A percentile compares a stretch with the other conserved stretches of the same genome.
These are phyloP conservation scores for Leptodermis oblonga DNA, from an alignment of 257 asterid species.

Conservation along the genomic window DNA sequence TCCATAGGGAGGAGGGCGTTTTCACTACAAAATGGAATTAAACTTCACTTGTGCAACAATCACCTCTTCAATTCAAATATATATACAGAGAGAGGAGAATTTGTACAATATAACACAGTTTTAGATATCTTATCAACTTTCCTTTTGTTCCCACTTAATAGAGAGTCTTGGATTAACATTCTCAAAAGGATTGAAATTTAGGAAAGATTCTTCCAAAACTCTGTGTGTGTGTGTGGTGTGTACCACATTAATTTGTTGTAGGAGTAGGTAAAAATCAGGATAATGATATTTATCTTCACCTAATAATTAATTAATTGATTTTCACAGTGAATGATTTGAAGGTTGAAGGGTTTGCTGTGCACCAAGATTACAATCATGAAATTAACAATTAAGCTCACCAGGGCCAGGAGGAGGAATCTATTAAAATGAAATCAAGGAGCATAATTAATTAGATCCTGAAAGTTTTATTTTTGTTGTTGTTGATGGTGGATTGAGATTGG, in stretches of 20 bases:
- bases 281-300: slow-evolving; percentile 1
- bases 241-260: slow-evolving; percentile 16
- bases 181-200: slow-evolving; percentile 12
- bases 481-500: slow-evolving; percentile 2
- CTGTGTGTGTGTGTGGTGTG: too few species aligned
- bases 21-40: neutral
- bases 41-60: slow-evolving; percentile 18
- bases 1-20: neutral
- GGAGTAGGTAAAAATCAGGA: slow-evolving; percentile 20
- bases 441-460: neutral
- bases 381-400: neutral
- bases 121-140: slow-evolving; percentile 21
- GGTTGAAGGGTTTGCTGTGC: neutral
- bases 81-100: slow-evolving; percentile 11
- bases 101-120: neutral
- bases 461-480: neutral
- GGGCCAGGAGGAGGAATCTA: neutral
- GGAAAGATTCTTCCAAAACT: slow-evolving; percentile 5
- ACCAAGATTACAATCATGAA: neutral
- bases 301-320: too few species aligned
- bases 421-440: neutral
- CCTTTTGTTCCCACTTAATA: slow-evolving; percentile 17
- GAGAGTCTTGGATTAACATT: slow-evolving; percentile 14
- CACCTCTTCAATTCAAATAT: neutral
- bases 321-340: neutral